A percentile compares a stretch with the other conserved stretches of the same genome.
These are phyloP conservation scores for Exophiala sp. DNA, from an alignment of 2,329 filamentous ascomycete species.

Conservation along the genomic window DNA sequence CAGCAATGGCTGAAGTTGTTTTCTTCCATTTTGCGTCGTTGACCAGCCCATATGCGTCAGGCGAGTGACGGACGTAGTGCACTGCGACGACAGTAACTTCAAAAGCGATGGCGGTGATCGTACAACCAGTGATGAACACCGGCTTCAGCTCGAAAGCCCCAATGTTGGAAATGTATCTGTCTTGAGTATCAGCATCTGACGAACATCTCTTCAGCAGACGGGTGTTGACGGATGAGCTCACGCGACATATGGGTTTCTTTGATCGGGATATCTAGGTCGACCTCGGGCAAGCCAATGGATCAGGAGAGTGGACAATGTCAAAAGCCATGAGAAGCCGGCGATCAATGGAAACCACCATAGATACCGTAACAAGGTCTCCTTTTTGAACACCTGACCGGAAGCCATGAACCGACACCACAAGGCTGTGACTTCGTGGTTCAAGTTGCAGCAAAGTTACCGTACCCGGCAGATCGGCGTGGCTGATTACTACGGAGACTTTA, in stretches of 20 bases:
- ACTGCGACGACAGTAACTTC: not conserved
- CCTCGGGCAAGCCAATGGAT: slow-evolving; percentile 6
- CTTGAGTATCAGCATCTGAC: slow-evolving; percentile 1
- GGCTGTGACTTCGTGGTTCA: not conserved
- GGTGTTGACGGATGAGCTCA: not conserved
- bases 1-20: not conserved
- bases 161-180: slow-evolving; percentile 2
- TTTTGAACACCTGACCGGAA: not conserved
- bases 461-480: too few species aligned
- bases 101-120: not conserved
- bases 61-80: slow-evolving; percentile 4
- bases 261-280: slow-evolving; percentile 3
- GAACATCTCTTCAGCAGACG: not conserved
- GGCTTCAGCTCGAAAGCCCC: not conserved
- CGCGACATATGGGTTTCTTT: slow-evolving; percentile 8
- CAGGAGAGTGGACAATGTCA: slow-evolving; percentile 10
- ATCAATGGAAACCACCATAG: slow-evolving; percentile 6
- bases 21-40: slow-evolving; percentile 3
- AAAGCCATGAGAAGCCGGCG: slow-evolving; percentile 7
- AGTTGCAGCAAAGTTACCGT: too few species aligned
- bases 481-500: too few species aligned
- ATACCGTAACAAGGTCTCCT: not conserved
- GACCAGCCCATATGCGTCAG: slow-evolving; percentile 1
- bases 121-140: not conserved
- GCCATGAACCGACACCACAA: not conserved